These are phyloP conservation scores for Limtongozyma cylindracea DNA, from an alignment of 805 yeast genomes.

Conservation along the genomic window DNA sequence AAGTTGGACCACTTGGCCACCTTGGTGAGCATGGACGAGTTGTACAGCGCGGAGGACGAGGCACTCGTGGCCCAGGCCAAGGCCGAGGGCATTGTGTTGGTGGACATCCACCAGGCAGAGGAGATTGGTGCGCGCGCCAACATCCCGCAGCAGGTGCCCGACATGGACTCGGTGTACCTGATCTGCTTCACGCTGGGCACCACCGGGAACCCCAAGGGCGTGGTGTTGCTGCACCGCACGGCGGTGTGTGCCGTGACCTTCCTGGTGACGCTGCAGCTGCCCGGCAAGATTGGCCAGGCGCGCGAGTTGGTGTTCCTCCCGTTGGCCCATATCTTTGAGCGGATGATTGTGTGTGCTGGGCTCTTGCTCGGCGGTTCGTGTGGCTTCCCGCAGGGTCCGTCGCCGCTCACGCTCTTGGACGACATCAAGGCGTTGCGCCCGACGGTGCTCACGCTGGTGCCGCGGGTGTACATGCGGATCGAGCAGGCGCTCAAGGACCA, in stretches of 20 bases:
- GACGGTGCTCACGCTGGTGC: conserved; percentile 26
- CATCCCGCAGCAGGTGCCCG: conserved; percentile 8
- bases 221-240: background rate
- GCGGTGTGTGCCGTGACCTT: background rate
- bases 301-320: conserved; percentile 7
- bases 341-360: conserved; percentile 6
- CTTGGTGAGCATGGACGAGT: conserved; percentile 28
- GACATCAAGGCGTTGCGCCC: conserved; percentile 33
- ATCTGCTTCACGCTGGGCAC: conserved; percentile 22
- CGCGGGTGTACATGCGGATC: conserved; percentile 31
- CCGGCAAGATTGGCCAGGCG: conserved; percentile 1
- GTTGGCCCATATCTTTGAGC: conserved; percentile 12
- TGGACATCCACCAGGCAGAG: conserved; percentile 6
- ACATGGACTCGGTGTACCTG: conserved; percentile 10
- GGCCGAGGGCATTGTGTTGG: conserved; percentile 4
- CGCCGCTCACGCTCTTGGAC: conserved; percentile 26
- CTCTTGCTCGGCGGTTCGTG: conserved; percentile 6
- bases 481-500: conserved; percentile 13
- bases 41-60: conserved; percentile 5
- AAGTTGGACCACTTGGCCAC: conserved; percentile 17
- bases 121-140: conserved; percentile 15
- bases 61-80: too few relatives aligned
- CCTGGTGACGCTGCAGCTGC: conserved; percentile 2
- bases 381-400: conserved; percentile 7
- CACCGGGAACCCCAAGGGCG: conserved; percentile 1